Conservation (phyloP, 345 rosid species). For the Chamaenerion angustifolium region DNA sequence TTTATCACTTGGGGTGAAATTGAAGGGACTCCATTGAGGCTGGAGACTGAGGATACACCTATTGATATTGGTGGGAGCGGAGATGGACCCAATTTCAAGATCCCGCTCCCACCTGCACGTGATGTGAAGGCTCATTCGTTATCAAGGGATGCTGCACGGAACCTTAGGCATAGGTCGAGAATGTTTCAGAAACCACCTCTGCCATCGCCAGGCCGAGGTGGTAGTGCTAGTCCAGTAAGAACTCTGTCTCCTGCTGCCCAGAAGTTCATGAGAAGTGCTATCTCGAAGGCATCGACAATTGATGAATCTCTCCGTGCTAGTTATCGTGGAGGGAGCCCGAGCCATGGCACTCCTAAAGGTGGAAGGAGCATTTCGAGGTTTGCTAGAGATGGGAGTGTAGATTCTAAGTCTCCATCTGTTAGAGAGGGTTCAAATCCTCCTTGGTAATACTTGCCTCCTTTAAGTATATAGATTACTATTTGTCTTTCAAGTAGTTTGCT, state of each 20-base stretch:
- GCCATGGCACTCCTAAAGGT: conserved; percentile 51
- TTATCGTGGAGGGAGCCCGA: conserved; percentile 79
- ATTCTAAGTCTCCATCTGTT: conserved; percentile 54
- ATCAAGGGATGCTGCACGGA: conserved; percentile 82
- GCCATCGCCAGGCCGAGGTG: conserved; percentile 84
- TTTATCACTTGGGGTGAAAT: conserved; percentile 99
- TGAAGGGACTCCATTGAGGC: conserved; percentile 85
- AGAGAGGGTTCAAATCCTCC: conserved; percentile 41
- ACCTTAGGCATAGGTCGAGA: conserved; percentile 65
- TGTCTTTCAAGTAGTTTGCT: too few species aligned
- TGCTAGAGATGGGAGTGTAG: conserved; percentile 55
- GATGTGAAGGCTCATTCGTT: conserved; percentile 81
- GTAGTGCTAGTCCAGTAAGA: conserved; percentile 83
- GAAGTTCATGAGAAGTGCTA: conserved; percentile 81
- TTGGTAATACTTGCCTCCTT: conserved; percentile 20
- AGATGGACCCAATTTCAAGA: conserved; percentile 71
- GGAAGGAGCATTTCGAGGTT: conserved; percentile 67
- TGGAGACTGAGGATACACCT: conserved; percentile 85
- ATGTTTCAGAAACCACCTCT: conserved; percentile 84
- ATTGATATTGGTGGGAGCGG: conserved; percentile 72
- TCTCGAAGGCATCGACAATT: conserved; percentile 70
- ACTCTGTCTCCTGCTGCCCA: conserved; percentile 91
- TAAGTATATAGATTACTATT: too few species aligned
- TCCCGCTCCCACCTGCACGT: conserved; percentile 58
- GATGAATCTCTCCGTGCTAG: conserved; percentile 95